These are phyloP conservation scores for Effrenium voratum DNA, from an alignment of 73 alveolate species.

Conservation along the genomic window DNA sequence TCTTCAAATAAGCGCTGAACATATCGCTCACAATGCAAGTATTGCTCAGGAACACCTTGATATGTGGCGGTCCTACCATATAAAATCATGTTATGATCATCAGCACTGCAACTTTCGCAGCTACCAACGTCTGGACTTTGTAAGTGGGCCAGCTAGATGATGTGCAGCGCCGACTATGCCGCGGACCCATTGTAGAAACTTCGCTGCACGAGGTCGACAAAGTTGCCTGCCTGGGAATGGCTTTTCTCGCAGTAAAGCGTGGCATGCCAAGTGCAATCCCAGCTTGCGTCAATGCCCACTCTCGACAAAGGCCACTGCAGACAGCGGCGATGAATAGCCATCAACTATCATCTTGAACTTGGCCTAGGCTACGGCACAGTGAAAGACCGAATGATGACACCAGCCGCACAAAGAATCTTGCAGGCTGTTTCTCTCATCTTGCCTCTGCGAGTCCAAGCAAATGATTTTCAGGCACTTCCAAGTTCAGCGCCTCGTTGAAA, in stretches of 20 bases:
- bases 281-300: not conserved
- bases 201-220: slow-evolving; percentile 77
- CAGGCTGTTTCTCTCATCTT: too few species aligned
- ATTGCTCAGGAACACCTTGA: too few species aligned
- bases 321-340: slow-evolving; percentile 64
- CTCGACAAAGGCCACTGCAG: not conserved
- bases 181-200: slow-evolving; percentile 64
- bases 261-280: not conserved
- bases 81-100: too few species aligned
- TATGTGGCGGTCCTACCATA: too few species aligned
- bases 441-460: too few species aligned
- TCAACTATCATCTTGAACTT: slow-evolving; percentile 57
- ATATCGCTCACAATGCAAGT: too few species aligned
- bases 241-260: not conserved
- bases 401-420: too few species aligned
- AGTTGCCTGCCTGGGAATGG: slow-evolving; percentile 48
- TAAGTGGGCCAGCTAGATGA: too few species aligned
- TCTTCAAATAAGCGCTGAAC: too few species aligned
- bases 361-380: not conserved
- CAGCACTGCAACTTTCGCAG: too few species aligned
- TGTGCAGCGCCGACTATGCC: too few species aligned
- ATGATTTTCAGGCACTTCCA: not conserved
- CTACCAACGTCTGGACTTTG: too few species aligned
- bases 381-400: not conserved
- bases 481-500: slow-evolving; percentile 12